Evolutionary conservation across 139 green algal species (phyloP).

Genomic region (Haematococcus sp.): DNA sequence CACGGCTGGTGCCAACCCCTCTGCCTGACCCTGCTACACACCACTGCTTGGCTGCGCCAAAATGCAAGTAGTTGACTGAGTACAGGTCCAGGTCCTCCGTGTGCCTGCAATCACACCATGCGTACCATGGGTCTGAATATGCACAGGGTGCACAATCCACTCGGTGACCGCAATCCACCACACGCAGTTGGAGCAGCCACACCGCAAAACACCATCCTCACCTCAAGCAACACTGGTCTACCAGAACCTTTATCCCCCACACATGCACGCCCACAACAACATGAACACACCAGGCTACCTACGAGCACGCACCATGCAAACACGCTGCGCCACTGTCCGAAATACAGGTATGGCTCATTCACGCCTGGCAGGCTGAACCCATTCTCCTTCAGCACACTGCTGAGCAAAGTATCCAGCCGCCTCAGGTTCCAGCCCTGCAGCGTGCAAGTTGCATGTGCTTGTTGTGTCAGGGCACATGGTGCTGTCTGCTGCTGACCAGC

Average conservation of each 20-base stretch:
- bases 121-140: constrained; percentile 50
- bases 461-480: not conserved
- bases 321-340: constrained; percentile 74
- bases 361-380: constrained; percentile 72
- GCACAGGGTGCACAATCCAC: not conserved
- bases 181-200: not conserved
- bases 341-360: constrained; percentile 85
- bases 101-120: constrained; percentile 64
- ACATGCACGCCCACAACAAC: too few relatives aligned
- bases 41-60: constrained; percentile 78
- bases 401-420: constrained; percentile 69
- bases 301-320: constrained; percentile 81
- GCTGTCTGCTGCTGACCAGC: not conserved
- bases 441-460: not conserved
- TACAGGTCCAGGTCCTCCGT: constrained; percentile 87
- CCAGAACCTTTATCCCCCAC: too few relatives aligned
- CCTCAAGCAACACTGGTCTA: too few relatives aligned
- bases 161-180: not conserved
- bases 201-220: too few relatives aligned
- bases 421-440: constrained; percentile 72
- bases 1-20: too few relatives aligned
- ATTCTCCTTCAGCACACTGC: constrained; percentile 48
- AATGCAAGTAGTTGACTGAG: constrained; percentile 90
- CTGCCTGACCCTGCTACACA: constrained; percentile 1
- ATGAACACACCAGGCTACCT: too few relatives aligned